Conservation (phyloP, 225 moss, liverwort and hornwort genomes). For the Anthoceros angustus region DNA sequence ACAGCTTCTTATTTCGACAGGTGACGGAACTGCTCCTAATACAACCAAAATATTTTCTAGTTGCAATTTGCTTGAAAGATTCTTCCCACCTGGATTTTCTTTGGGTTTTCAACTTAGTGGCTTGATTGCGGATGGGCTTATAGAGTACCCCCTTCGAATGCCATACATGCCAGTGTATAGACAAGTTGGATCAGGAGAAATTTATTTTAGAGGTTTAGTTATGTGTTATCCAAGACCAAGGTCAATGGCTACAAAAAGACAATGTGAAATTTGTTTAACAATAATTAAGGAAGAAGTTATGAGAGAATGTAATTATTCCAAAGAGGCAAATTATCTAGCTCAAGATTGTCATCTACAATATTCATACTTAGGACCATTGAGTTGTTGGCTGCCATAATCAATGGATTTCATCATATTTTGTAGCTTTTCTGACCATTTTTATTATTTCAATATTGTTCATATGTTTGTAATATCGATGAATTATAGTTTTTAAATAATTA, state of each 20-base stretch:
- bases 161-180: neutral
- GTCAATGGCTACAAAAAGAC: neutral
- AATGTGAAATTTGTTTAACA: neutral
- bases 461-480: no score
- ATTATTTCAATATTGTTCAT: no score
- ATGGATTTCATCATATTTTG: neutral
- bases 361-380: neutral
- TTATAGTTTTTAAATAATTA: no score
- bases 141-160: neutral
- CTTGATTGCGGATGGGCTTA: neutral
- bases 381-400: neutral
- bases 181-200: neutral
- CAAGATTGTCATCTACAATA: constrained; percentile 2
- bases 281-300: neutral
- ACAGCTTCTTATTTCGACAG: no score
- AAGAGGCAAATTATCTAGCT: neutral
- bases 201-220: neutral
- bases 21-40: no score
- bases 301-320: neutral
- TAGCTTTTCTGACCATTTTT: no score
- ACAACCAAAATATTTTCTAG: no score
- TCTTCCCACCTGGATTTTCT: no score
- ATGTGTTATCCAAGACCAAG: neutral
- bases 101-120: no score
- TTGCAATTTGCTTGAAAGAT: no score